Conservation (phyloP, 2,329 filamentous ascomycete genomes). For the Aspergillus felis region DNA sequence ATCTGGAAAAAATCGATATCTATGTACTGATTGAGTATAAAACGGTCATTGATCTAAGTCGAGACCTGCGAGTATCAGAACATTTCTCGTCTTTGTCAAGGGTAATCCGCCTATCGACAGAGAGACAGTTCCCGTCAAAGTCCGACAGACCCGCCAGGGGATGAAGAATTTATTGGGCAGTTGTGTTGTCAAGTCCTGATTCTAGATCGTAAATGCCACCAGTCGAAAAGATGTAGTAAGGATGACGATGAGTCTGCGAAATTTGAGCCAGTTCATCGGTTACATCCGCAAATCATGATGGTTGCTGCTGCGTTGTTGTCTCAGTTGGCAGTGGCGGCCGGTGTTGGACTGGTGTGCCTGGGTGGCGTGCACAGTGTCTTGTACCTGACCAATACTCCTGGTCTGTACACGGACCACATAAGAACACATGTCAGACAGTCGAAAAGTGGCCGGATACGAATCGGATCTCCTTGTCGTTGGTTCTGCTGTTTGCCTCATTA, state of each 20-base stretch:
- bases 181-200: not conserved
- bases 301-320: not conserved
- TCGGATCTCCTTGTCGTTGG: no score
- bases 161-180: not conserved
- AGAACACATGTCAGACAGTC: not conserved
- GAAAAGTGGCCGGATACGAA: not conserved
- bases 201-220: not conserved
- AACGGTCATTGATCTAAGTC: no score
- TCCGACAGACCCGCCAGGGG: not conserved
- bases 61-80: no score
- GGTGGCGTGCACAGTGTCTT: not conserved
- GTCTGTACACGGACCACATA: not conserved
- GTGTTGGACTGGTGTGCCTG: not conserved
- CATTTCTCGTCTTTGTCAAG: no score
- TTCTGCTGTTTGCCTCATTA: not conserved
- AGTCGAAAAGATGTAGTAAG: not conserved
- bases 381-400: no score
- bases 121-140: not conserved
- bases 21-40: no score
- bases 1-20: no score
- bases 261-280: not conserved
- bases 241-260: not conserved
- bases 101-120: no score
- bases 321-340: not conserved
- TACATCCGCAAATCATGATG: not conserved